Evolutionary conservation across 345 rosid genomes (phyloP), one percentile per base, ranked within the genome.

Genomic region (Draba incana): DNA sequence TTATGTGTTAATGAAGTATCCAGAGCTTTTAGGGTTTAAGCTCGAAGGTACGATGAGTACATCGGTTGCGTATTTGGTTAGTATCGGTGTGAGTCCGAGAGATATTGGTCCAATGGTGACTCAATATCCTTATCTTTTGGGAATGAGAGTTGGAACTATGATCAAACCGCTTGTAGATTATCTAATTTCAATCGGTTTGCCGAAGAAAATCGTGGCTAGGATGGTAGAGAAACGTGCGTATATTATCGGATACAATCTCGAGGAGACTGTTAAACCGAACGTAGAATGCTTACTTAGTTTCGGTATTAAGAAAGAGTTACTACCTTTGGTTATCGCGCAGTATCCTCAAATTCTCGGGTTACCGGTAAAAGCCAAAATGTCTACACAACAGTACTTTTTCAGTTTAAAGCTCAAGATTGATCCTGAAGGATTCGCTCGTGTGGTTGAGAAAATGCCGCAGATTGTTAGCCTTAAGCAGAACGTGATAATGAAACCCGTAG

Each of bases 31-130:
- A 16, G 98, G 98, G 76, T 93, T 88, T 77, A 93, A 93, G 82
- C 89, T 88, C 5, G 98, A 93, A 81, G 96, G 98, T 30, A 93
- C 96, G 0, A 76, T 76, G 79, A 93, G 96, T 53, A 90, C 96
- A 6, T 88, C 97, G 1, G 98, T 93, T 28, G 96, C 94, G 27
- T 93, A 88, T 84, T 84, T 90, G 64, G 90, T 90, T 13, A 90
- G 97, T 55, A 90, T 88, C 6, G 97, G 98, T 76, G 97, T 93
- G 66, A 79, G 78, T 72, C 97, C 94, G 39, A 82, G 98, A 58
- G 98, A 93, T 60, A 87, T 90, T 38, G 97, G 98, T 70, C 97
- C 98, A 7, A 87, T 88, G 97, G 92, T 88, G 76, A 87, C 96
- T 7, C 96, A 93, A 38, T 90, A 82, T 80, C 98, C 97, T 0